phyloP scores from a whole-genome alignment of 257 asterid species.

The Solanum etuberosum region DNA sequence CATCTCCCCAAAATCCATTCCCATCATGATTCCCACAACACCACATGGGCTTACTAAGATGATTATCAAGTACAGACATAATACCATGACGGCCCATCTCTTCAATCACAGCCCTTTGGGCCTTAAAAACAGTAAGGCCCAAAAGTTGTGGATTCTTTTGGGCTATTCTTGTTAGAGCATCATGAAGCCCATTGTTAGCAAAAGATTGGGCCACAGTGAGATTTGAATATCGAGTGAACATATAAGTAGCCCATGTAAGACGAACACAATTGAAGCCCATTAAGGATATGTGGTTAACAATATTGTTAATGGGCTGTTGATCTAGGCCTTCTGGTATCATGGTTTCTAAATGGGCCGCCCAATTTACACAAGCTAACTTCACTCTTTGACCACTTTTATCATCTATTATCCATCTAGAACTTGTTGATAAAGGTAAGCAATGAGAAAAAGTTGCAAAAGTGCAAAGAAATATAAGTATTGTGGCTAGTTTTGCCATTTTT shows the following conservation, averaged over 20 bases:
- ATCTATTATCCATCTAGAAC: constrained; percentile 45
- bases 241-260: constrained; percentile 50
- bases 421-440: constrained; percentile 44
- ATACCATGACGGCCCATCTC: constrained; percentile 22
- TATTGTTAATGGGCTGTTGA: constrained; percentile 20
- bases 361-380: constrained; percentile 44
- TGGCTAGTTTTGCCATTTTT: background rate
- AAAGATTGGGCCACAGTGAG: constrained; percentile 20
- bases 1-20: constrained; percentile 68
- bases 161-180: constrained; percentile 19
- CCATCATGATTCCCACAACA: constrained; percentile 53
- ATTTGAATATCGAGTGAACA: constrained; percentile 32
- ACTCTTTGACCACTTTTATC: constrained; percentile 27
- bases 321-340: constrained; percentile 59
- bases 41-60: constrained; percentile 61
- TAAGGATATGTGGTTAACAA: constrained; percentile 3
- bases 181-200: constrained; percentile 11
- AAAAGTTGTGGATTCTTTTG: constrained; percentile 26
- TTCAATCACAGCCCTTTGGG: constrained; percentile 38
- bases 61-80: constrained; percentile 65
- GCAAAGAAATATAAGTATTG: constrained; percentile 1
- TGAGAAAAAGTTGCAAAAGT: background rate
- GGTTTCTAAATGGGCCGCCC: constrained; percentile 51
- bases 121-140: constrained; percentile 26
- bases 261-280: constrained; percentile 72